Conservation (phyloP, 2,329 filamentous ascomycete species). For the Venturiaceae sp. region DNA sequence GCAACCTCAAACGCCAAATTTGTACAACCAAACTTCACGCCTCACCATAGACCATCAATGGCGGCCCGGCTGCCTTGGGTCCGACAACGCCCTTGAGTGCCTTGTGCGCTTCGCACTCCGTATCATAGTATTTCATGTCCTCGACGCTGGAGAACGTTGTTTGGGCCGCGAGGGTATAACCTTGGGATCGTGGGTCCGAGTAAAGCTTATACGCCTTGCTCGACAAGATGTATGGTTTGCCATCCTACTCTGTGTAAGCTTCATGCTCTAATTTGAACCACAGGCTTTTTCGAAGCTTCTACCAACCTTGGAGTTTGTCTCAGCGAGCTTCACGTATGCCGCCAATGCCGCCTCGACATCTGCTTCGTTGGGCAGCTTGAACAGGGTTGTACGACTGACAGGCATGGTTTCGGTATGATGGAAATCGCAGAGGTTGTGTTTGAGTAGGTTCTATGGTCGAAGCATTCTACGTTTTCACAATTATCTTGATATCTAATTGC, state of each 20-base stretch:
- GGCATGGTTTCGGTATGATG: neutral
- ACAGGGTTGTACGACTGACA: constrained; percentile 10
- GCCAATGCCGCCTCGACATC: constrained; percentile 5
- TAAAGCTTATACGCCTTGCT: constrained; percentile 45
- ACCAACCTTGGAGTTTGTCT: constrained; percentile 7
- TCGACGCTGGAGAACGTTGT: constrained; percentile 54
- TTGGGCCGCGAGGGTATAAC: constrained; percentile 55
- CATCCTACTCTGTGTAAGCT: constrained; percentile 42
- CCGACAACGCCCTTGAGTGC: constrained; percentile 34
- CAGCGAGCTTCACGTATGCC: constrained; percentile 4
- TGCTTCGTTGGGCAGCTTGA: constrained; percentile 8
- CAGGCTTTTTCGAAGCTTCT: neutral
- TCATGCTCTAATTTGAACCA: neutral
- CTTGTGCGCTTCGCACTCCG: constrained; percentile 45
- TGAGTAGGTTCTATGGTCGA: no score
- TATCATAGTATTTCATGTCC: constrained; percentile 64
- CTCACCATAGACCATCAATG: neutral
- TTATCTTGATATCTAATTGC: neutral
- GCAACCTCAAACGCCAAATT: neutral
- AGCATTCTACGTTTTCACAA: neutral
- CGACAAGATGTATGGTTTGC: constrained; percentile 58
- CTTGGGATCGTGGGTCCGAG: constrained; percentile 51
- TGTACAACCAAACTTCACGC: neutral
- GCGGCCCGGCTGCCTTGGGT: constrained; percentile 6
- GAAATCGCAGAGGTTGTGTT: neutral